These are phyloP conservation scores for Dryas octopetala DNA, from an alignment of 306 rosid species.

Conservation along the genomic window DNA sequence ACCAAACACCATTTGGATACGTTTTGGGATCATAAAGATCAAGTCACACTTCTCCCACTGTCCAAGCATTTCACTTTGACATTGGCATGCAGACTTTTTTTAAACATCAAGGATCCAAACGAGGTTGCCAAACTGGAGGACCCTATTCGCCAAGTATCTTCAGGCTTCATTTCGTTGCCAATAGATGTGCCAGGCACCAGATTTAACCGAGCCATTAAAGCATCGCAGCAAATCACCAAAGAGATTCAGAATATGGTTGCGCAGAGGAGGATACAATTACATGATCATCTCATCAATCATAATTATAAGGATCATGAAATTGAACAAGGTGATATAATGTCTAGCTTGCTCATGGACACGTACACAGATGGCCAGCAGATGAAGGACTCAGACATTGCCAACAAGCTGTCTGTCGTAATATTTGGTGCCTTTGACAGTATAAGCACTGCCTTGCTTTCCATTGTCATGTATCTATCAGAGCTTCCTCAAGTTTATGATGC, in stretches of 20 bases:
- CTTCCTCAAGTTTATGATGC: slow-evolving; percentile 20
- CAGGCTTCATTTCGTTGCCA: slow-evolving; percentile 18
- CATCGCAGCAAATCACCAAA: neutral
- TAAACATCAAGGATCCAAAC: neutral
- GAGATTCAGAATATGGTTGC: slow-evolving; percentile 10
- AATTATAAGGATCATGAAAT: too few species aligned
- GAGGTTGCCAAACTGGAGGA: neutral
- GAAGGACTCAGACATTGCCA: slow-evolving; percentile 21
- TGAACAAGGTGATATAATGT: neutral
- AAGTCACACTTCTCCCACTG: neutral
- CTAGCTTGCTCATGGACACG: slow-evolving; percentile 4
- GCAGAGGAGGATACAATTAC: slow-evolving; percentile 5
- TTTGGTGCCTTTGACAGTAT: slow-evolving; percentile 8
- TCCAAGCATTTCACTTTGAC: neutral
- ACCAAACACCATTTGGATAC: slow-evolving; percentile 8
- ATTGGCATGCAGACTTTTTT: slow-evolving; percentile 6
- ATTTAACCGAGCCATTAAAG: neutral
- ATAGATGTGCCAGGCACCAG: slow-evolving; percentile 27
- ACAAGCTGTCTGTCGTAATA: slow-evolving; percentile 11
- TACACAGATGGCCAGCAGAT: neutral
- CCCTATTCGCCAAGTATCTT: neutral
- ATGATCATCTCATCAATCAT: neutral
- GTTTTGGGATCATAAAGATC: neutral
- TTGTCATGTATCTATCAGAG: slow-evolving; percentile 17
- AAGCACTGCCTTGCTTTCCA: slow-evolving; percentile 7